These are phyloP conservation scores for Conticribra guillardii DNA, from an alignment of 108 stramenopile genomes.

Conservation along the genomic window DNA sequence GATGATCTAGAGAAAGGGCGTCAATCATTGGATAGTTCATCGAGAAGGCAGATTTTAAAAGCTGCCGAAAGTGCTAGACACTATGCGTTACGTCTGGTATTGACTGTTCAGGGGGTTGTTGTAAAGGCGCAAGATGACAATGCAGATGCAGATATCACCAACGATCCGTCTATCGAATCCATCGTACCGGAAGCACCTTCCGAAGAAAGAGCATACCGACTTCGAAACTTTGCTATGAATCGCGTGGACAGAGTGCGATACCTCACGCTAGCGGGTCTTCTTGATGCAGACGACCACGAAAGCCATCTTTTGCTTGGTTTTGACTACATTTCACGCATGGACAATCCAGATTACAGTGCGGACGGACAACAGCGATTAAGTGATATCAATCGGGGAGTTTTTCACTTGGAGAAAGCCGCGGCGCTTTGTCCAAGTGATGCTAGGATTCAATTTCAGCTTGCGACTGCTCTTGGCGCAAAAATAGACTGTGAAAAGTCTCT, in stretches of 20 bases:
- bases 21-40: slow-evolving; percentile 15
- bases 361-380: slow-evolving; percentile 28
- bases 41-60: slow-evolving; percentile 35
- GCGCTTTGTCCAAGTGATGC: slow-evolving; percentile 41
- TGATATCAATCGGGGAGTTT: slow-evolving; percentile 39
- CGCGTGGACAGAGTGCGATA: slow-evolving; percentile 28
- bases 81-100: slow-evolving; percentile 38
- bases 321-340: slow-evolving; percentile 36
- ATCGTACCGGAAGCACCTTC: slow-evolving; percentile 29
- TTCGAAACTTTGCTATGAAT: slow-evolving; percentile 39
- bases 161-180: not conserved
- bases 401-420: slow-evolving; percentile 40
- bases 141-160: not conserved
- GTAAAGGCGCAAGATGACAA: too few relatives aligned
- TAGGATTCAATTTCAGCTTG: slow-evolving; percentile 39
- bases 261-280: slow-evolving; percentile 41
- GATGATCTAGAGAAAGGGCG: slow-evolving; percentile 11
- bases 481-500: slow-evolving; percentile 32
- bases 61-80: slow-evolving; percentile 37
- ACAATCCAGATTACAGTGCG: slow-evolving; percentile 30
- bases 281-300: slow-evolving; percentile 43
- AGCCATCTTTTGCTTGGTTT: slow-evolving; percentile 46
- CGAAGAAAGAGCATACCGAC: slow-evolving; percentile 38
- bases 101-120: slow-evolving; percentile 18
- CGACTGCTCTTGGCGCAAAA: slow-evolving; percentile 32